These are phyloP conservation scores for Penstemon newberryi DNA, from an alignment of 257 asterid genomes.

Conservation along the genomic window DNA sequence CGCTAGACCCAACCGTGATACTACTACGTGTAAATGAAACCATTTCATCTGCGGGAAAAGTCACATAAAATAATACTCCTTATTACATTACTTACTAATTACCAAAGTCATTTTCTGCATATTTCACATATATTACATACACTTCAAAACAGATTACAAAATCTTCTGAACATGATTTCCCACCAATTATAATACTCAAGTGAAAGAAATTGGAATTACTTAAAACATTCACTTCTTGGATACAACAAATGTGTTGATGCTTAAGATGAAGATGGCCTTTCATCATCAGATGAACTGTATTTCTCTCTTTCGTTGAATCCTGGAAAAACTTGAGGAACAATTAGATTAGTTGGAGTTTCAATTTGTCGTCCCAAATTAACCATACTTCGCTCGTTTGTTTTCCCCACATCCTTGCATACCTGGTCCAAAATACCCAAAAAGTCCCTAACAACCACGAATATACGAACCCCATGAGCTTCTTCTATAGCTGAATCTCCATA, in stretches of 20 bases:
- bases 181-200: too few species aligned
- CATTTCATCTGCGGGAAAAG: too few species aligned
- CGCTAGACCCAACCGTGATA: too few species aligned
- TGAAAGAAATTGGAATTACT: too few species aligned
- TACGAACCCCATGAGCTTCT: constrained; percentile 64
- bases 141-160: too few species aligned
- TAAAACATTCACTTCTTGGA: too few species aligned
- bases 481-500: constrained; percentile 73
- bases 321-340: neutral
- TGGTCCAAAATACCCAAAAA: constrained; percentile 16
- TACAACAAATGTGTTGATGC: neutral
- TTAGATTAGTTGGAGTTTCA: neutral
- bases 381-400: constrained; percentile 12
- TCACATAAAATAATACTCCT: too few species aligned
- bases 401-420: constrained; percentile 29
- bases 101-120: too few species aligned
- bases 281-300: constrained; percentile 5
- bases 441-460: constrained; percentile 69
- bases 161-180: too few species aligned
- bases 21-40: too few species aligned
- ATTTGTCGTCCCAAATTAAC: constrained; percentile 5
- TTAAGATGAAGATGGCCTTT: neutral
- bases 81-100: too few species aligned
- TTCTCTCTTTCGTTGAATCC: neutral
- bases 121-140: too few species aligned